These are phyloP conservation scores for Pseudocercospora musae DNA, from an alignment of 2,329 filamentous ascomycete species.

Conservation along the genomic window DNA sequence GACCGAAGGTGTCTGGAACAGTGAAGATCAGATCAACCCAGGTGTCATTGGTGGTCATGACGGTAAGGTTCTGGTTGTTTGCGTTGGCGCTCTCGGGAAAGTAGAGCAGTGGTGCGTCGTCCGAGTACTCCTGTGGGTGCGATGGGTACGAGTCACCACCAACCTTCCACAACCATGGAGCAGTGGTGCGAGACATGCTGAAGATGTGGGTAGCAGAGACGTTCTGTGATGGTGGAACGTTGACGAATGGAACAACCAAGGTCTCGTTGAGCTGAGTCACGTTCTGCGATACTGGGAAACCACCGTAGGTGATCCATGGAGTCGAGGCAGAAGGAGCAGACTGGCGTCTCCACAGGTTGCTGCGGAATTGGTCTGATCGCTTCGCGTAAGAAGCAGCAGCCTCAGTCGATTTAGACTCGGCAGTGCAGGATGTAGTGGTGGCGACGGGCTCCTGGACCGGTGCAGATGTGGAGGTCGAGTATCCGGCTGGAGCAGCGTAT, in stretches of 20 bases:
- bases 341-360: not conserved
- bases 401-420: not conserved
- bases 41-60: conserved; percentile 33
- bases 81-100: conserved; percentile 13
- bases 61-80: conserved; percentile 13
- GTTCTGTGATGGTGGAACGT: conserved; percentile 9
- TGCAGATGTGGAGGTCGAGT: not conserved
- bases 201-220: conserved; percentile 11
- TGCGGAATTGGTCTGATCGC: not conserved
- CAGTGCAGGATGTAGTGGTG: not conserved
- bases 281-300: conserved; percentile 11
- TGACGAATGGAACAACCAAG: conserved; percentile 10
- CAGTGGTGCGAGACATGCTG: conserved; percentile 10
- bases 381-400: not conserved
- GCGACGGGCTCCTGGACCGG: not conserved
- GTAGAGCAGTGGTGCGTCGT: conserved; percentile 17
- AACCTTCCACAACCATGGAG: conserved; percentile 12
- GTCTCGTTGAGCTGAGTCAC: conserved; percentile 13
- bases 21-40: conserved; percentile 37
- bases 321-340: not conserved
- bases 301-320: conserved; percentile 10
- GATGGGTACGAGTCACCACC: conserved; percentile 10
- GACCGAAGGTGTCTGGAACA: conserved; percentile 38
- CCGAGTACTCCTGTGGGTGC: conserved; percentile 10
- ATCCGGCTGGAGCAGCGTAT: not conserved